Evolutionary conservation across 140 eudicot species (phyloP).

Genomic region (Bidens hawaiensis): DNA sequence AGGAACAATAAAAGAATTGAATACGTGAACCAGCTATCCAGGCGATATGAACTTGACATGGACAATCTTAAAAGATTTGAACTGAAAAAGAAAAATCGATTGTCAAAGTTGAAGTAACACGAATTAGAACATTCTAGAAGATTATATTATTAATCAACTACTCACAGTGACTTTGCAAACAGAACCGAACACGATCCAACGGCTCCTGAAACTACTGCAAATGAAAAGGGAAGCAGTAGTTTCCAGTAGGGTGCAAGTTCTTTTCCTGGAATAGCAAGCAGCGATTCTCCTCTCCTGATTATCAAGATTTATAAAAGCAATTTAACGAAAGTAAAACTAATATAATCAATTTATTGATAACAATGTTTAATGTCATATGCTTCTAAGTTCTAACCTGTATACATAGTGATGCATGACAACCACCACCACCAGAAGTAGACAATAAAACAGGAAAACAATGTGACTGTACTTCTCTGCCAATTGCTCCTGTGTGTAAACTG

Average conservation of each 20-base stretch:
- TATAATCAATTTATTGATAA: background rate
- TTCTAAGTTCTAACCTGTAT: constrained; percentile 61
- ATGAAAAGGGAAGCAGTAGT: constrained; percentile 84
- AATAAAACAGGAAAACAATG: constrained; percentile 70
- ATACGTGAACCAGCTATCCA: constrained; percentile 97
- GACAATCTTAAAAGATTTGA: constrained; percentile 90
- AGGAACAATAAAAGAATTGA: constrained; percentile 85
- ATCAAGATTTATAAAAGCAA: background rate
- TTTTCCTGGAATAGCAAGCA: constrained; percentile 57
- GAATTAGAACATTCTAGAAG: background rate
- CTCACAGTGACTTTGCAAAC: constrained; percentile 95
- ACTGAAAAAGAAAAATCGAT: constrained; percentile 34
- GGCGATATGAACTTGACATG: constrained; percentile 69
- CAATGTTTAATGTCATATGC: background rate
- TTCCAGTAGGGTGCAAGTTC: constrained; percentile 72
- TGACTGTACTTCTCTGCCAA: constrained; percentile 92
- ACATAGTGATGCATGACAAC: constrained; percentile 71
- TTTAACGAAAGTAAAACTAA: constrained; percentile 10
- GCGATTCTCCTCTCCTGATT: constrained; percentile 78
- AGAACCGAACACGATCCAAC: constrained; percentile 96
- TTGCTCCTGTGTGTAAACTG: constrained; percentile 90
- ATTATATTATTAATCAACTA: background rate
- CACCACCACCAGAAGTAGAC: constrained; percentile 60
- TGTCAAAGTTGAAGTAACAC: background rate
- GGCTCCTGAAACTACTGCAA: constrained; percentile 94